Base-by-base conservation (phyloP, 2,329 filamentous ascomycete species). In the Colletotrichum viniferum region DNA sequence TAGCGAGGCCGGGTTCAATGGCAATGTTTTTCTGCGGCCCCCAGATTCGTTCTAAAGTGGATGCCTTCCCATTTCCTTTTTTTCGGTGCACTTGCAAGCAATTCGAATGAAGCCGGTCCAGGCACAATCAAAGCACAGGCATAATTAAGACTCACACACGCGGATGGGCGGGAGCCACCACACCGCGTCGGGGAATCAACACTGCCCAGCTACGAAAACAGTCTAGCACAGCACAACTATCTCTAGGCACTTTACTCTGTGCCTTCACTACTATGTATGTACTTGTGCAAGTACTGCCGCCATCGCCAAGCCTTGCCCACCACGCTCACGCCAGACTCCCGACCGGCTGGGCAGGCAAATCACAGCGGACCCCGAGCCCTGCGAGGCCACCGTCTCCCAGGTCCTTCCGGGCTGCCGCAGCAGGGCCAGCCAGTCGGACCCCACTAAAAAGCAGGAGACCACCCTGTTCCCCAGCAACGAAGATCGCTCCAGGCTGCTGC, bases 381-480 rank as follows among this genome's bases (percentile, higher is more conserved):
- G 34, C 55, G 55, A n/a, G 36, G 64, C 55, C 34, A 56, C 48
- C 36, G 18, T 7, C 58, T 61, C 3, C 58, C 43, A 52, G 43
- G 43, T 52, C 43, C 30, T 68, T 38, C 32, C 65, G 52, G 65
- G 32, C 65, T 60, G 65, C 65, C 26, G 65, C 52, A 26, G 65
- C 32, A 30, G 21, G 16, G 16, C 34, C 21, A n/a, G 16, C 9
- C 36, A 36, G 58, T 67, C 36, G n/a, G 13, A 34, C 65, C 65
- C 71, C 69, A 63, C 67, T 65, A 32, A 30, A 64, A 65, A 64
- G 21, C 58, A 63, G 58, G 74, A 63, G 36, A 62, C 56, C 43
- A 67, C 72, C 63, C 68, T 76, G 72, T 77, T 77, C 72, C 75
- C 75, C 68, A 77, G 75, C 75, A 77, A 76, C 75, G 55, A 74